Base-by-base conservation (phyloP, 371 early-diverging fungal species). In the Circinella minor region DNA sequence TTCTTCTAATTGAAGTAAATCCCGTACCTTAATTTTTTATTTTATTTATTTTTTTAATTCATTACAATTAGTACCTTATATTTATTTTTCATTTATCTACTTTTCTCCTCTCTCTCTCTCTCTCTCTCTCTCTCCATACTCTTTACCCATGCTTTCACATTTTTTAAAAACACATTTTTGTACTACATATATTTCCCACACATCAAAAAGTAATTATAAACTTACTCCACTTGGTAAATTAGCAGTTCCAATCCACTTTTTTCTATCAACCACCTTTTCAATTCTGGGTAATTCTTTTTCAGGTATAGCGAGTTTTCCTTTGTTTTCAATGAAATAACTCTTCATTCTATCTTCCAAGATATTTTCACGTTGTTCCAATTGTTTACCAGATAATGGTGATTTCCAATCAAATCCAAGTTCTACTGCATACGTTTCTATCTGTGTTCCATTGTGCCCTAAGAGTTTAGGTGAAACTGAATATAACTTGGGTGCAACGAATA, bases 181-280 rank as follows among this genome's bases (percentile, higher is more conserved):
- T 27, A 27, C 27, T 27, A 27, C 27, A 27, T 0, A 27, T 27
- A 27, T 27, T 27, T 27, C 27, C 27, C 27, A 27, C 27, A 27
- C 27, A 27, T 27, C 27, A 27, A 27, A 27, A 27, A 27, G 27
- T 27, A 27, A 27, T 67, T 3, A 36, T 65, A 20, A 18, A 63
- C 71, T 71, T 66, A 82, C 76, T 27, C 79, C 76, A 55, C 73
- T 67, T 8, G 83, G 83, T 17, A 82, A 61, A 10, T 75, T 72
- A 7, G 79, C 77, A 7, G 67, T 65, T 36, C 70, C 70, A 4
- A 75, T 38, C 81, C 80, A 82, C 67, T 78, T 71, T 27, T 78
- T 64, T 47, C 70, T 70, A 57, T 80, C 75, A 11, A 80, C 72
- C 3, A 80, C 64, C 9, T 71, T 65, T 9, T 65, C 62, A 13